Conservation (phyloP, 495 filamentous ascomycete species). For the Penicillium desertorum region DNA sequence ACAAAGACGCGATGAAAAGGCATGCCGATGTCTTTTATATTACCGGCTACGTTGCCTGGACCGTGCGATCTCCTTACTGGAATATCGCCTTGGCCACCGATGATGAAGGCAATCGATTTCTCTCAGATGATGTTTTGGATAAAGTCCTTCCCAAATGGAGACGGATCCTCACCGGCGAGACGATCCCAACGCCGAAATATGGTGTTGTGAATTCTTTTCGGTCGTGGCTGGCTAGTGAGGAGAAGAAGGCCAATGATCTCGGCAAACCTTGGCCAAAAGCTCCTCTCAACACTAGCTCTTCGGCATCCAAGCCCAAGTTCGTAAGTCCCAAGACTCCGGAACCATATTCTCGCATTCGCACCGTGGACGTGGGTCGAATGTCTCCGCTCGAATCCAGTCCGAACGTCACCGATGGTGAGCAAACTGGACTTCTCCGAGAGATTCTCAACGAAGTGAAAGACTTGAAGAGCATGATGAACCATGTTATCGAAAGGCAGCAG, state of each 20-base stretch:
- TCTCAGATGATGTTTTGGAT: slow-evolving; percentile 4
- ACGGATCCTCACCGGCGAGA: neutral
- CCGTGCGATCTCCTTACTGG: slow-evolving; percentile 9
- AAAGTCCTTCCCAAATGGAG: slow-evolving; percentile 2
- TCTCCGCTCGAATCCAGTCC: neutral
- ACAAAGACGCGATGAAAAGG: neutral
- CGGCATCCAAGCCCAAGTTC: neutral
- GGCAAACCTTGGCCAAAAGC: neutral
- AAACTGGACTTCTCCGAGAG: neutral
- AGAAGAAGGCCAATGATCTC: neutral
- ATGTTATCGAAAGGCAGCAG: neutral
- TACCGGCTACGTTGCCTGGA: slow-evolving; percentile 1
- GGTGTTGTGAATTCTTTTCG: neutral
- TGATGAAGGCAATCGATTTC: neutral
- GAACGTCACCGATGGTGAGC: neutral
- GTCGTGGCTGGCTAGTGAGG: neutral
- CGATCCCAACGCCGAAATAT: neutral
- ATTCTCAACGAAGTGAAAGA: neutral
- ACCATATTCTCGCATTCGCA: neutral
- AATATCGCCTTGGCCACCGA: slow-evolving; percentile 11
- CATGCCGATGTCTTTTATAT: neutral
- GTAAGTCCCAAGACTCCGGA: neutral
- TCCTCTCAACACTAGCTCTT: neutral
- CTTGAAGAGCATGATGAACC: neutral
- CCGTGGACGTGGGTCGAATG: neutral